Percentiles rank a stretch among this genome's conserved stretches.
Evolutionary conservation across 805 yeast species (phyloP).

Genomic region (Brettanomyces naardenensis): DNA sequence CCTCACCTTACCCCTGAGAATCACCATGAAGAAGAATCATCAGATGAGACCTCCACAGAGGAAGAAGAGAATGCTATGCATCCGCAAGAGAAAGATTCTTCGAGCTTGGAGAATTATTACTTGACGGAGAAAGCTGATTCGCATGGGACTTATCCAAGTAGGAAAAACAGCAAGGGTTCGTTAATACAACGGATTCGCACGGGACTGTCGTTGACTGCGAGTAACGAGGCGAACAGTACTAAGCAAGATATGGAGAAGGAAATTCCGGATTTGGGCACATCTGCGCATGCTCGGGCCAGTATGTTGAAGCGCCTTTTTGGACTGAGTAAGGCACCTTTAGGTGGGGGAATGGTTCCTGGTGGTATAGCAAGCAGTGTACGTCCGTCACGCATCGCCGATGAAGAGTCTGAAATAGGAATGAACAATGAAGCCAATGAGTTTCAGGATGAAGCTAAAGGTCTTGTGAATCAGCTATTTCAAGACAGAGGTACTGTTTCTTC

Average conservation of each 20-base stretch:
- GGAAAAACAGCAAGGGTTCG: background rate
- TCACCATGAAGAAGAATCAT: slow-evolving; percentile 19
- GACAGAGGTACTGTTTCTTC: background rate
- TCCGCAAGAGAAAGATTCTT: background rate
- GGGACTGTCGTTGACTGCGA: background rate
- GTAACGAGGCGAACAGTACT: background rate
- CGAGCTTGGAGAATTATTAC: slow-evolving; percentile 1
- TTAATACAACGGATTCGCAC: background rate
- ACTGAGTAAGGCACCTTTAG: slow-evolving; percentile 6
- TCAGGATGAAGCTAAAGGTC: background rate
- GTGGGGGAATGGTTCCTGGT: background rate
- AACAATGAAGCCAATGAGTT: background rate
- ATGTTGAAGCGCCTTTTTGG: slow-evolving; percentile 5
- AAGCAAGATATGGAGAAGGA: background rate
- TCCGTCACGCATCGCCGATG: background rate
- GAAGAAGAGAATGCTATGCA: background rate
- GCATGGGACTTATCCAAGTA: background rate
- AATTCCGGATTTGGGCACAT: background rate
- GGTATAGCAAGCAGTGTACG: background rate
- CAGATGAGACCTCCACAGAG: slow-evolving; percentile 12
- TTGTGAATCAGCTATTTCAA: background rate
- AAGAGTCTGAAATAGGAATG: background rate
- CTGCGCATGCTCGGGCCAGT: background rate
- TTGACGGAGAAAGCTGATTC: background rate
- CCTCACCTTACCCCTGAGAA: background rate